Conservation (phyloP, 2,329 filamentous ascomycete species). For the Calonectria pteridis region DNA sequence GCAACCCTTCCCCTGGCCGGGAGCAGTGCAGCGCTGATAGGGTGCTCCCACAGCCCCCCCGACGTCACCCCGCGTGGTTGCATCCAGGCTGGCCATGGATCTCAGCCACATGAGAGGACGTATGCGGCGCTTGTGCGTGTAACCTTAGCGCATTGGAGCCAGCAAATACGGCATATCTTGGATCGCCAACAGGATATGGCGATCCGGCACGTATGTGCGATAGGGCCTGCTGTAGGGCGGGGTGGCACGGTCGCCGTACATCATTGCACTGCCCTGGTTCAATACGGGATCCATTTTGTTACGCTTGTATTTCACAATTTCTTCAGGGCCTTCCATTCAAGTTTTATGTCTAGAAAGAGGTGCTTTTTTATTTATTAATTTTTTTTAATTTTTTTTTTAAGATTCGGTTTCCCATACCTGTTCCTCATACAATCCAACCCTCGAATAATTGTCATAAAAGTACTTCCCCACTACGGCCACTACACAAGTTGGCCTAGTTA, state of each 20-base stretch:
- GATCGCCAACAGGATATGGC: neutral
- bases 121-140: neutral
- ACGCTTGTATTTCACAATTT: neutral
- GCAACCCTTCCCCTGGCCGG: neutral
- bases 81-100: slow-evolving; percentile 1
- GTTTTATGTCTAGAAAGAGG: neutral
- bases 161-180: neutral
- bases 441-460: too few species aligned
- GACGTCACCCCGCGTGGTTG: neutral
- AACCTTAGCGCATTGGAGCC: neutral
- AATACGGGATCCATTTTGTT: neutral
- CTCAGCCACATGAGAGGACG: slow-evolving; percentile 8
- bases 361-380: too few species aligned
- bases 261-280: neutral
- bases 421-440: too few species aligned
- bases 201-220: neutral
- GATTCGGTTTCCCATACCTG: neutral
- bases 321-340: neutral
- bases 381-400: neutral
- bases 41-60: neutral
- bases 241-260: neutral
- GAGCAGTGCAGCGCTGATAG: slow-evolving; percentile 8
- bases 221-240: neutral
- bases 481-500: too few species aligned
- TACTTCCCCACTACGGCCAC: too few species aligned